A percentile compares a stretch with the other conserved stretches of the same genome.
Conservation (phyloP, 306 rosid genomes). For the Quercus parvula region DNA sequence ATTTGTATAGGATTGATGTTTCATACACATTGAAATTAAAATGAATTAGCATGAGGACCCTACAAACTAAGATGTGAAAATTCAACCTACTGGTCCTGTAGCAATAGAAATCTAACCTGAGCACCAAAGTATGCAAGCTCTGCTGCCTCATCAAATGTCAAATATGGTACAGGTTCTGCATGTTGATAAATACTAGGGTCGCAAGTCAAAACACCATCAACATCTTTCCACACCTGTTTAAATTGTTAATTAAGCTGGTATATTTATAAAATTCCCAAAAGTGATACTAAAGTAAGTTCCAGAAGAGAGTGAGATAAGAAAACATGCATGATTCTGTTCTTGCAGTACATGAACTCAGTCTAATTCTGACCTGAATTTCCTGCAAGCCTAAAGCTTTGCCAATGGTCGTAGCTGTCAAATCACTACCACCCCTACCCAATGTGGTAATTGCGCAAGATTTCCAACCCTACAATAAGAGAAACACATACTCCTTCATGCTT, state of each 20-base stretch:
- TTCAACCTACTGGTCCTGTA: background rate
- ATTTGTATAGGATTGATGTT: background rate
- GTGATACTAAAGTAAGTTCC: background rate
- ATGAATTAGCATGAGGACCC: background rate
- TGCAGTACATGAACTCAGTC: background rate
- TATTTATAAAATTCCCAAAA: background rate
- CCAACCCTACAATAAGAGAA: slow-evolving; percentile 65
- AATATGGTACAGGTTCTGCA: slow-evolving; percentile 83
- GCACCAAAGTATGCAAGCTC: slow-evolving; percentile 99
- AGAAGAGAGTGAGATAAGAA: background rate
- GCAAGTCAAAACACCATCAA: slow-evolving; percentile 93
- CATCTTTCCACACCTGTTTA: slow-evolving; percentile 97
- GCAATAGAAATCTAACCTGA: slow-evolving; percentile 53
- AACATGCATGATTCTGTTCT: background rate
- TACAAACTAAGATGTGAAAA: background rate
- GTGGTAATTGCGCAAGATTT: slow-evolving; percentile 90
- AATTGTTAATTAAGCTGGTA: slow-evolving; percentile 7
- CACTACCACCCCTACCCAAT: slow-evolving; percentile 96
- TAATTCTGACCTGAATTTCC: slow-evolving; percentile 72
- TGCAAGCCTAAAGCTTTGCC: slow-evolving; percentile 91
- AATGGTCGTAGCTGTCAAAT: slow-evolving; percentile 92
- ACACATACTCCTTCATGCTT: background rate
- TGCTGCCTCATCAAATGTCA: slow-evolving; percentile 97
- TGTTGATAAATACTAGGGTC: slow-evolving; percentile 70
- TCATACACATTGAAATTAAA: background rate